Evolutionary conservation across 2,329 filamentous ascomycete species (phyloP), one percentile per base, ranked within the genome.

Genomic region (Echinosphaeria canescens): DNA sequence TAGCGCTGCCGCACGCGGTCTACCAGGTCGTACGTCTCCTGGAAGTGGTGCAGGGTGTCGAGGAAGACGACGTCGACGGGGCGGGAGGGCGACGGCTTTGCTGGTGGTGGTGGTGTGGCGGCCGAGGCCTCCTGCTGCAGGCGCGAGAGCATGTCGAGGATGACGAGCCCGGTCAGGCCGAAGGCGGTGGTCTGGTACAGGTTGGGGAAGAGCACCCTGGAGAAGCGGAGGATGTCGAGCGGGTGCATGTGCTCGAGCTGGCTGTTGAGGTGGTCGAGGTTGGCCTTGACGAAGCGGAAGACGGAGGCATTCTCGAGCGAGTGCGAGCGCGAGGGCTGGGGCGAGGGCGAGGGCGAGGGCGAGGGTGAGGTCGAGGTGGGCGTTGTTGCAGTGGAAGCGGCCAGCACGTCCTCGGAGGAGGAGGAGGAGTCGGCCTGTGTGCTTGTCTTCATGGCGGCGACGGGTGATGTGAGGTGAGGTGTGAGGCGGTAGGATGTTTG

Each of bases 161-260:
- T 82, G 36, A 72, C 79, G 18, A 88, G 68, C 23, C 80, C 80
- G 2, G 76, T 79, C 33, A 85, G 53, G 28, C 78, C 78, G 43
- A 85, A 85, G 29, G 79, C 78, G 10, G 79, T 85, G 23, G 76
- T 80, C 51, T 88, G 79, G 54, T 69, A 93, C 24, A 95, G 68
- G 45, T 75, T 75, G 41, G 88, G 88, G 41, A 98, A 75, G 39
- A 85, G 75, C 39, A 78, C 73, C 45, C 85, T 76, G 60, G 75
- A 81, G 76, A 91, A 93, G 53, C 72, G 75, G 33, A 98, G 66
- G 40, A 95, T 75, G 36, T 93, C 85, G 62, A 85, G 62, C 33
- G 88, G 80, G 44, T 84, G 70, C 49, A 95, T 76, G 43, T 73
- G 66, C 49, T 88, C 78, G 39, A 98, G 58, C 50, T 91, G 81